Evolutionary conservation across 2,329 filamentous ascomycete species (phyloP).

Genomic region (Neurospora sp.): DNA sequence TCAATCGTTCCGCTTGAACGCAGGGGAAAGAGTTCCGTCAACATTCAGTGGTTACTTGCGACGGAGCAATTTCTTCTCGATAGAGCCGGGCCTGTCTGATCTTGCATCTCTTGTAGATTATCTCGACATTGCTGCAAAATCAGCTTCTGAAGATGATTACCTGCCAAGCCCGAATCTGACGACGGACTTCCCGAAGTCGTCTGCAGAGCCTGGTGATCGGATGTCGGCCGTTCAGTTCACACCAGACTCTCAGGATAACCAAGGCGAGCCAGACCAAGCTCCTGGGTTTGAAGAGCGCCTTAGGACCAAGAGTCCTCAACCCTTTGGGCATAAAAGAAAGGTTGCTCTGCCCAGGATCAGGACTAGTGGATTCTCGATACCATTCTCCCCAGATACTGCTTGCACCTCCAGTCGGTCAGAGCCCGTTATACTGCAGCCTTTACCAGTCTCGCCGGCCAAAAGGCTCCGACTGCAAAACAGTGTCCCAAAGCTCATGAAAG

Average conservation of each 20-base stretch:
- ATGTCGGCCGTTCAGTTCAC: not conserved
- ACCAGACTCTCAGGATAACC: not conserved
- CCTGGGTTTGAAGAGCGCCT: not conserved
- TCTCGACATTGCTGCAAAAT: constrained; percentile 8
- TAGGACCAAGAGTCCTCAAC: not conserved
- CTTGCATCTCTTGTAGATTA: constrained; percentile 16
- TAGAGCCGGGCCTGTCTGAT: constrained; percentile 15
- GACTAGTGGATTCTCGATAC: constrained; percentile 1
- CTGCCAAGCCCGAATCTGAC: not conserved
- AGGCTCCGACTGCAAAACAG: constrained; percentile 38
- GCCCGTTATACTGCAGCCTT: constrained; percentile 33
- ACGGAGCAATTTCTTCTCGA: constrained; percentile 14
- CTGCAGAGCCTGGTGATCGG: not conserved
- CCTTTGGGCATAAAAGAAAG: constrained; percentile 5
- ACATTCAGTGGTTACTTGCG: constrained; percentile 1
- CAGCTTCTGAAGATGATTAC: not conserved
- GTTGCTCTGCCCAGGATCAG: constrained; percentile 4
- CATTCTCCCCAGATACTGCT: not conserved
- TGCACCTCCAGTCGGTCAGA: constrained; percentile 7
- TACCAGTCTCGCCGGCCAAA: constrained; percentile 36
- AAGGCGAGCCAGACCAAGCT: not conserved
- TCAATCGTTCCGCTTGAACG: not conserved
- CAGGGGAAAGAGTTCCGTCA: not conserved
- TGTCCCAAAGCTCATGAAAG: constrained; percentile 43
- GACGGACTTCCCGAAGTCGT: not conserved